phyloP scores from a whole-genome alignment of 1,284 basidiomycete genomes.

The Tetrapyrgos nigripes region DNA sequence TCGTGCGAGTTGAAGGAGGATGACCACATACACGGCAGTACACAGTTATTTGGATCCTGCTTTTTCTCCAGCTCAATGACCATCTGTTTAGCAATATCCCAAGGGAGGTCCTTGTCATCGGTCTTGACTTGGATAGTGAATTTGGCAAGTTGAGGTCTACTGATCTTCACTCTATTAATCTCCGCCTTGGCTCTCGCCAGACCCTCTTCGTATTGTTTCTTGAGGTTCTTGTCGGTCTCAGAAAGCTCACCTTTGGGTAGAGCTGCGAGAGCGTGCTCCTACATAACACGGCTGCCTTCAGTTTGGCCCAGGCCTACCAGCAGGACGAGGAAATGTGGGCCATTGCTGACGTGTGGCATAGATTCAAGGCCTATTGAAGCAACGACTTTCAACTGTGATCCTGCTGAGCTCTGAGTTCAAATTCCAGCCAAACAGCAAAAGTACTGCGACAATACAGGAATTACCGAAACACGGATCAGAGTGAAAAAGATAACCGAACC shows the following conservation, averaged over 20 bases:
- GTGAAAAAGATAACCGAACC: no score
- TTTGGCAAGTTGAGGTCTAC: constrained; percentile 14
- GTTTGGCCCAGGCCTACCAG: constrained; percentile 1
- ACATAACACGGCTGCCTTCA: constrained; percentile 9
- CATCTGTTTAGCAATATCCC: constrained; percentile 27
- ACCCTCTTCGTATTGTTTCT: constrained; percentile 31
- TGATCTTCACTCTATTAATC: no score
- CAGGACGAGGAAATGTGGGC: no score
- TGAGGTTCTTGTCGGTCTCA: constrained; percentile 29
- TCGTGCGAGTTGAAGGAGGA: no score
- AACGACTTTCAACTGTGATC: no score
- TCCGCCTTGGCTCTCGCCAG: constrained; percentile 7
- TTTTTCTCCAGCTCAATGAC: constrained; percentile 16
- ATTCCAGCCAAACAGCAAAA: no score
- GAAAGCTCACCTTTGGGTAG: constrained; percentile 25
- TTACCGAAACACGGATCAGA: no score
- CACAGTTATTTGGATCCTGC: constrained; percentile 2
- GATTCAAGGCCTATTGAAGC: no score
- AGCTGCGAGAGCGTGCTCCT: constrained; percentile 24
- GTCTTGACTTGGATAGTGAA: constrained; percentile 7
- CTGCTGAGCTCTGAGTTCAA: no score
- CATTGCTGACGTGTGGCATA: no score
- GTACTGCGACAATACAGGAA: no score
- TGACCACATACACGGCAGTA: constrained; percentile 23
- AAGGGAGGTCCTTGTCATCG: constrained; percentile 25